Conservation (phyloP, 148 eudicot species). For the Arctostaphylos glauca region DNA sequence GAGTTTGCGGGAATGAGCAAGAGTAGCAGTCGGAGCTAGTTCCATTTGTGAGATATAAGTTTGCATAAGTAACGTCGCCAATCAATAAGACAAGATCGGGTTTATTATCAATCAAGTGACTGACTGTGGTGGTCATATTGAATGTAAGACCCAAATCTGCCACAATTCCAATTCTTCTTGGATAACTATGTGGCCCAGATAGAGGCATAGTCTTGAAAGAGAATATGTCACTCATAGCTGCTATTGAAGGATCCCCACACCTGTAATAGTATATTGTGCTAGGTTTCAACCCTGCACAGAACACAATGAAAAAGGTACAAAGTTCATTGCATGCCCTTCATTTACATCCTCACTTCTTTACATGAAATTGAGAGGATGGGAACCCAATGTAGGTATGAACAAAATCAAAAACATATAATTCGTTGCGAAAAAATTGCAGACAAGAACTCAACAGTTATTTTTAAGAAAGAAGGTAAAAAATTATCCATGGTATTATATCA, state of each 20-base stretch:
- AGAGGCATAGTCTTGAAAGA: constrained; percentile 88
- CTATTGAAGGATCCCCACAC: constrained; percentile 87
- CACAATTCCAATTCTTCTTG: constrained; percentile 65
- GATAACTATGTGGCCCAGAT: constrained; percentile 61
- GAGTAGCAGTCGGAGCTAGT: constrained; percentile 90
- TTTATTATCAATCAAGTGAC: constrained; percentile 61
- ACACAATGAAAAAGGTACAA: neutral
- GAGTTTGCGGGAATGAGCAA: constrained; percentile 72
- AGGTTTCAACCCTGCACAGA: constrained; percentile 64
- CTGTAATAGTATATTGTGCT: constrained; percentile 63
- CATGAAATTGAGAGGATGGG: neutral
- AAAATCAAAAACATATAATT: neutral
- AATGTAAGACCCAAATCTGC: constrained; percentile 96
- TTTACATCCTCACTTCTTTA: neutral
- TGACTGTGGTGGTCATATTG: constrained; percentile 68
- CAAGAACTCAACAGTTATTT: neutral
- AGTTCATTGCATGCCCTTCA: neutral
- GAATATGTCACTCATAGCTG: constrained; percentile 67
- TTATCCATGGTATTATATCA: neutral
- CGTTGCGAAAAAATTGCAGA: neutral
- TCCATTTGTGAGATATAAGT: constrained; percentile 88
- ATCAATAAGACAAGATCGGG: constrained; percentile 88
- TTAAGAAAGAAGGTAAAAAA: neutral
- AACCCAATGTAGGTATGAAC: neutral
- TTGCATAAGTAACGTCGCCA: constrained; percentile 90